Conservation (phyloP, 2,329 filamentous ascomycete species). For the Penicillium sp. region DNA sequence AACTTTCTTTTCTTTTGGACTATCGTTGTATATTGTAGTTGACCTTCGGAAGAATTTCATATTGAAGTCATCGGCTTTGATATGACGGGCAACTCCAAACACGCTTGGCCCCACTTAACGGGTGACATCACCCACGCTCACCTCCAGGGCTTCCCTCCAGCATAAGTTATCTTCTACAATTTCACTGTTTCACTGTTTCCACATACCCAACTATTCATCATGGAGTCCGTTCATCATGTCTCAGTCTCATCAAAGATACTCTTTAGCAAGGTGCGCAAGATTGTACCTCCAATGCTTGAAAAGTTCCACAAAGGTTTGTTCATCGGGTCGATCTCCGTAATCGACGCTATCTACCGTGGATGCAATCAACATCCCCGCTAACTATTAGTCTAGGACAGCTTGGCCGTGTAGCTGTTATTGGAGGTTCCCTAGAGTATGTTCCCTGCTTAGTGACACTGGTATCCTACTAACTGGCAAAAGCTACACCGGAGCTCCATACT, state of each 20-base stretch:
- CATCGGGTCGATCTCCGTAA: neutral
- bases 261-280: constrained; percentile 75
- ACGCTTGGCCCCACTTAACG: constrained; percentile 26
- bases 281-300: constrained; percentile 92
- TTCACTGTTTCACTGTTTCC: too few relatives aligned
- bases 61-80: neutral
- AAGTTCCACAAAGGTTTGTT: constrained; percentile 87
- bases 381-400: constrained; percentile 66
- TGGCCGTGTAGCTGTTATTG: constrained; percentile 88
- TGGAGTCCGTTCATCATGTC: constrained; percentile 46
- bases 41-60: neutral
- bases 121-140: constrained; percentile 33
- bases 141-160: neutral
- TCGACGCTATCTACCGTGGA: neutral
- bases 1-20: constrained; percentile 11
- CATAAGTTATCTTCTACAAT: neutral
- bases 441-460: neutral
- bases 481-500: constrained; percentile 96
- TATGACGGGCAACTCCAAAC: neutral
- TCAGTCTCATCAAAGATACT: constrained; percentile 70
- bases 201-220: constrained; percentile 8
- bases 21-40: neutral
- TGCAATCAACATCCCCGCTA: neutral
- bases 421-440: constrained; percentile 75
- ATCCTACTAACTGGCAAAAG: constrained; percentile 27